Evolutionary conservation across 2,329 filamentous ascomycete genomes (phyloP), one percentile per base, ranked within the genome.

Genomic region (Beauveria sp.): DNA sequence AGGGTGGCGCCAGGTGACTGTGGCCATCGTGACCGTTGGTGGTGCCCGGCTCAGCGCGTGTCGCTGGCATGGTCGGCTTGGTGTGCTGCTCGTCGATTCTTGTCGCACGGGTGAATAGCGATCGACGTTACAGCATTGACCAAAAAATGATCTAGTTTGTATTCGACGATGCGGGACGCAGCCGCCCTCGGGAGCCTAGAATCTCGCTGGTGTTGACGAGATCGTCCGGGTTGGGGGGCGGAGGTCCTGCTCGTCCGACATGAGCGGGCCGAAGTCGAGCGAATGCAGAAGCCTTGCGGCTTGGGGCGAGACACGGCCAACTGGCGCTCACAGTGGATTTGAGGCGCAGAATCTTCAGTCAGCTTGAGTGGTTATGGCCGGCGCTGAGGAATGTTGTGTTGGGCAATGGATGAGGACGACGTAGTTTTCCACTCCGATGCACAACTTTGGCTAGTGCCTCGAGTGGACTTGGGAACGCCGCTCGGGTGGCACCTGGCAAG

Each of bases 11-110:
- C 61, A 71, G 67, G 60, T 76, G 73, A 53, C 65, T 63, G 68
- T 77, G 75, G 51, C 70, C 71, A 68, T 77, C 74, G 66, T 78
- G 72, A 65, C 74, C 74, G 69, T 79, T 78, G 63, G 73, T 68
- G 66, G 75, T 69, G 67, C 73, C 75, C 69, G 76, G 66, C 64
- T 80, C 78, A 66, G 70, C 66, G 66, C 76, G 75, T 65, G 71
- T 74, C 64, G 72, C 70, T 68, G 75, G 73, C 76, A 78, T 78
- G 24, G 28, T 63, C 38, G 31, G 45, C 48, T 62, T 14, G 20
- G 20, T 46, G 46, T 63, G 65, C 69, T 67, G 66, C 64, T 58
- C 57, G 63, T 63, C 34, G 54, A 64, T 64, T 64, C 50, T 62
- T 62, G 60, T 45, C 63, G 55, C 65, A 55, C 54, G 51, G 60